Percentiles rank a stretch among this genome's conserved stretches.
phyloP scores from a whole-genome alignment of 495 filamentous ascomycete species.

The Symbiotaphrina buchneri region DNA sequence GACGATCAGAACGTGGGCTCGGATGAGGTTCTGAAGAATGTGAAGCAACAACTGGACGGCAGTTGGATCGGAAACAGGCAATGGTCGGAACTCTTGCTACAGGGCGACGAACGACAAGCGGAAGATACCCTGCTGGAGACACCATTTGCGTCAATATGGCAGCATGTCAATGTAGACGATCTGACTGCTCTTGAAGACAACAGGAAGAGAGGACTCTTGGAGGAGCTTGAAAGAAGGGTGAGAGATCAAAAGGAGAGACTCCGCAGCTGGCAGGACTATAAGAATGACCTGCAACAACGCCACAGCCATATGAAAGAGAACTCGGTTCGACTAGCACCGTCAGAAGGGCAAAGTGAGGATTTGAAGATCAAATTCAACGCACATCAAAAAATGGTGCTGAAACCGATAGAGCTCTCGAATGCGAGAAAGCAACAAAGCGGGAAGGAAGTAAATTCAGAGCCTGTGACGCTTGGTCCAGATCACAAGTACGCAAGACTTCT shows the following conservation, averaged over 20 bases:
- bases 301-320: too few species aligned
- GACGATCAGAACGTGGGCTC: constrained; percentile 9
- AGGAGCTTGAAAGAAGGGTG: constrained; percentile 39
- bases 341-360: not conserved
- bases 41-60: constrained; percentile 29
- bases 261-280: constrained; percentile 19
- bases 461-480: too few species aligned
- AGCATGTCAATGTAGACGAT: constrained; percentile 28
- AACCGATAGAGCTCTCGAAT: too few species aligned
- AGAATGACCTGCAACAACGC: constrained; percentile 17
- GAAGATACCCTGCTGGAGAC: constrained; percentile 39
- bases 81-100: constrained; percentile 42
- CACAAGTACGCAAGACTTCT: constrained; percentile 2
- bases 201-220: constrained; percentile 21
- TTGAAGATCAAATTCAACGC: not conserved
- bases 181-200: constrained; percentile 24
- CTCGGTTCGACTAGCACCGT: constrained; percentile 4
- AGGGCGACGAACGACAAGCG: constrained; percentile 32
- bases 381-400: not conserved
- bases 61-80: constrained; percentile 56
- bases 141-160: constrained; percentile 45
- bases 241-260: constrained; percentile 24
- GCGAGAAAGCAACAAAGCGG: not conserved
- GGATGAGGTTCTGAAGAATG: constrained; percentile 15
- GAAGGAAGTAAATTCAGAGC: too few species aligned